Evolutionary conservation across 2,329 filamentous ascomycete genomes (phyloP), one percentile per base, ranked within the genome.

Genomic region (Botrytis pseudocinerea): DNA sequence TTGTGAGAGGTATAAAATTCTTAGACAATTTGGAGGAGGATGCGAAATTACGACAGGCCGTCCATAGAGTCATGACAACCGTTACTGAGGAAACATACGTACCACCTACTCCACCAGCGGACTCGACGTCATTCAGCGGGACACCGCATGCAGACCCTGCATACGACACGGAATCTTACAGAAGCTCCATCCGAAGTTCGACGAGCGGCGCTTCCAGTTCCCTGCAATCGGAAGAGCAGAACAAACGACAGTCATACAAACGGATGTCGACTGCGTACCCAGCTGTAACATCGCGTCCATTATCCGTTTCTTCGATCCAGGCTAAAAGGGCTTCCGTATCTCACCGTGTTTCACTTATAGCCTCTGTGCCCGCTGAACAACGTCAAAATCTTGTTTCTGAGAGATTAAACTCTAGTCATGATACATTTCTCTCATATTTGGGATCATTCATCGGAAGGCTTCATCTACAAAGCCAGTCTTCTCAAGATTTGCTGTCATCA

Each of bases 391-490:
- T 98, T 74, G 93, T 96, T 48, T 97, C 95, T 2, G 92, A 95
- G 81, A 91, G 91, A 77, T 87, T 98, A 66, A 92, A 90, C 78
- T 86, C 88, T 68, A 92, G 91, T 69, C 94, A 98, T 83, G 95
- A 98, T 83, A 89, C 89, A 12, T 97, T 98, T 79, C 85, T 99
- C 70, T 96, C 95, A 10, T 92, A 95, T 80, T 89, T 99, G 69
- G 95, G 93, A 69, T 97, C 94, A 7, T 97, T 98, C 81, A 95
- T 98, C 80, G 96, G 96, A 25, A 87, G 90, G 54, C 87, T 98
- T 72, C 94, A 98, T 82, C 86, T 98, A 74, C 94, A 98, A 81
- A 96, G 95, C n/a, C 92, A 96, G 75, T 96, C 94, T 12, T 92
- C 94, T 14, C 89, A 92, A 1, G 94, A 97, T 81, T 87, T 98